phyloP scores from a whole-genome alignment of 2,329 filamentous ascomycete species.

The Pestalotiopsis sp. region DNA sequence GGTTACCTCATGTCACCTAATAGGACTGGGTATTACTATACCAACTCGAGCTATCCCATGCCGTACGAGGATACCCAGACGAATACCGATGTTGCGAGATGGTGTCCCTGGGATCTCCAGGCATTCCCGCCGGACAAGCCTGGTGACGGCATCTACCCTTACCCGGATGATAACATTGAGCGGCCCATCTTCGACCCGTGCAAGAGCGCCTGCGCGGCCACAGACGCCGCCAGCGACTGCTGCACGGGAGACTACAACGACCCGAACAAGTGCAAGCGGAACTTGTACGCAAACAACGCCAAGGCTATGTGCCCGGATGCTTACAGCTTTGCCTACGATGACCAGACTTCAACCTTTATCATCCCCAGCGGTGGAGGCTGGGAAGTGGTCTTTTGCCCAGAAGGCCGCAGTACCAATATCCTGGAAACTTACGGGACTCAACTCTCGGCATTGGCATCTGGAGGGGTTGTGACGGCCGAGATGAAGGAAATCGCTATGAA shows the following conservation, averaged over 20 bases:
- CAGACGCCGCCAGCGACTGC: conserved; percentile 69
- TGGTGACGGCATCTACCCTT: conserved; percentile 76
- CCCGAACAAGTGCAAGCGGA: conserved; percentile 64
- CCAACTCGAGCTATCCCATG: conserved; percentile 67
- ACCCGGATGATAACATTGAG: conserved; percentile 74
- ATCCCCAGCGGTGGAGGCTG: conserved; percentile 72
- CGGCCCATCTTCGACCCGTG: conserved; percentile 78
- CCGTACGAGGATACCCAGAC: conserved; percentile 66
- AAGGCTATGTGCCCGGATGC: conserved; percentile 83
- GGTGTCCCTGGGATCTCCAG: conserved; percentile 84
- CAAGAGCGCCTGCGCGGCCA: conserved; percentile 74
- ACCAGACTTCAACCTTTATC: conserved; percentile 62
- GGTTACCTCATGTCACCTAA: conserved; percentile 61
- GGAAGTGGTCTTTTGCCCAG: conserved; percentile 78
- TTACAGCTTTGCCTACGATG: conserved; percentile 75
- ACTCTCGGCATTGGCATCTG: conserved; percentile 48
- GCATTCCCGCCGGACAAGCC: conserved; percentile 68
- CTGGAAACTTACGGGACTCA: conserved; percentile 52
- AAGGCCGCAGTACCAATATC: conserved; percentile 62
- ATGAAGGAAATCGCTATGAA: conserved; percentile 36
- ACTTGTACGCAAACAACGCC: conserved; percentile 68
- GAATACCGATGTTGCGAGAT: conserved; percentile 59
- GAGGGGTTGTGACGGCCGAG: conserved; percentile 39
- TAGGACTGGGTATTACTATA: conserved; percentile 58
- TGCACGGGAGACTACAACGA: conserved; percentile 72